Conservation (phyloP, 2,329 filamentous ascomycete species). For the Gyromitra esculenta region DNA sequence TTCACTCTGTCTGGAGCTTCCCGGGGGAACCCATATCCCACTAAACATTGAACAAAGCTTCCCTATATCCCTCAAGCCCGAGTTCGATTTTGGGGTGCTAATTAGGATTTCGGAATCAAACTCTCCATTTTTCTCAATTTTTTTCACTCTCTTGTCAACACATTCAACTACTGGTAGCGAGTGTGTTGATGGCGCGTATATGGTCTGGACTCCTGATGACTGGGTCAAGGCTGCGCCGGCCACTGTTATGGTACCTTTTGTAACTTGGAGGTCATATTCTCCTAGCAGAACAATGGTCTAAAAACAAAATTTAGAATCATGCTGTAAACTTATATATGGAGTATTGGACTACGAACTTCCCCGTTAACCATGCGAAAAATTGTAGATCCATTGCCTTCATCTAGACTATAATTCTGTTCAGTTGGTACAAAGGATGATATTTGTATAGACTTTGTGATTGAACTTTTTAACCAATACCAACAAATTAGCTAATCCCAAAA, state of each 20-base stretch:
- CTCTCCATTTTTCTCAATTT: slow-evolving; percentile 56
- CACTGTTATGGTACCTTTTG: slow-evolving; percentile 71
- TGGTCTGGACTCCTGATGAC: slow-evolving; percentile 65
- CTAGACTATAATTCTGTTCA: slow-evolving; percentile 50
- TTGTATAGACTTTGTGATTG: slow-evolving; percentile 29
- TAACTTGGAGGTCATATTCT: slow-evolving; percentile 72
- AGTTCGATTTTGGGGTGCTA: slow-evolving; percentile 62
- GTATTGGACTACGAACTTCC: slow-evolving; percentile 50
- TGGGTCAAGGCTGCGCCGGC: slow-evolving; percentile 71
- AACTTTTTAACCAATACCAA: slow-evolving; percentile 9
- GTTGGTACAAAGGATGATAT: slow-evolving; percentile 56
- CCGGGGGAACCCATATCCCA: slow-evolving; percentile 68
- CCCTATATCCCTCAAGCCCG: slow-evolving; percentile 67
- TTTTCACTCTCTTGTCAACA: slow-evolving; percentile 61
- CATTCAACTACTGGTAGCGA: slow-evolving; percentile 74
- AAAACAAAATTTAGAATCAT: slow-evolving; percentile 14
- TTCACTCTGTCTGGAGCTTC: slow-evolving; percentile 61
- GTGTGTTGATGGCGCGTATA: slow-evolving; percentile 75
- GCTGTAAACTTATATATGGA: not conserved
- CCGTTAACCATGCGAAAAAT: slow-evolving; percentile 53
- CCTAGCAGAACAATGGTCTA: slow-evolving; percentile 73
- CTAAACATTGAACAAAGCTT: slow-evolving; percentile 73
- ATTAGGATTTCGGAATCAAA: slow-evolving; percentile 67
- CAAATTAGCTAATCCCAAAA: not conserved
- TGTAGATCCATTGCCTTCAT: slow-evolving; percentile 24